Conservation (phyloP, 1,284 basidiomycete genomes). For the Cryptococcus sp. region DNA sequence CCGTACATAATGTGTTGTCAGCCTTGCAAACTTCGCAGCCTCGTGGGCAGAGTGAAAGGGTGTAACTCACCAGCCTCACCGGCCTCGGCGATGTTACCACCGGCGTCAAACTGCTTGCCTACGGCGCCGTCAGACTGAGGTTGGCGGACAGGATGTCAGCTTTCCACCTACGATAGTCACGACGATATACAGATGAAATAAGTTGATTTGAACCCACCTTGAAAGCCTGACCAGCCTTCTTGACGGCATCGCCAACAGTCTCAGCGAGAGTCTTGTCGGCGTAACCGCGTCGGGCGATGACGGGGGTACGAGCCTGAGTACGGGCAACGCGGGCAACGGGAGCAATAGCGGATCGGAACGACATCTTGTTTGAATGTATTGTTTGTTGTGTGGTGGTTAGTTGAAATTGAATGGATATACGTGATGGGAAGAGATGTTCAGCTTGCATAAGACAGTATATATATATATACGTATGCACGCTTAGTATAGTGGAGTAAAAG, state of each 20-base stretch:
- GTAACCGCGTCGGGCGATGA: constrained; percentile 2
- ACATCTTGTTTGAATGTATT: no score
- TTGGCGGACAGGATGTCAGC: neutral
- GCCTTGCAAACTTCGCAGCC: no score
- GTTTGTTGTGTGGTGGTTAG: no score
- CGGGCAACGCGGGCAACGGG: neutral
- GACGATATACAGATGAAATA: neutral
- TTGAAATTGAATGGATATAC: no score
- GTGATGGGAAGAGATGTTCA: no score
- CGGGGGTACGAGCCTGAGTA: neutral
- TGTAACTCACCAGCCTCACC: constrained; percentile 23
- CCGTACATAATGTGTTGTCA: neutral
- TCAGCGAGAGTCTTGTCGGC: constrained; percentile 16
- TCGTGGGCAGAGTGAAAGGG: neutral
- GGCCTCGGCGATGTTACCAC: constrained; percentile 25
- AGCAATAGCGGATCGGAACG: neutral
- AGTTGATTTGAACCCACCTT: constrained; percentile 15
- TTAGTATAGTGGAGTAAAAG: no score
- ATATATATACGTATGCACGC: no score
- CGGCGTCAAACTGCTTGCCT: constrained; percentile 31
- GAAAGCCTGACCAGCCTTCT: constrained; percentile 31
- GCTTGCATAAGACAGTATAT: no score
- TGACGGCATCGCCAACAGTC: constrained; percentile 24
- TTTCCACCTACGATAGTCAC: no score
- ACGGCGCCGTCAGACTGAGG: constrained; percentile 30